Evolutionary conservation across 73 alveolate genomes (phyloP), one percentile per base, ranked within the genome.

Genomic region (Stentor roeselii): DNA sequence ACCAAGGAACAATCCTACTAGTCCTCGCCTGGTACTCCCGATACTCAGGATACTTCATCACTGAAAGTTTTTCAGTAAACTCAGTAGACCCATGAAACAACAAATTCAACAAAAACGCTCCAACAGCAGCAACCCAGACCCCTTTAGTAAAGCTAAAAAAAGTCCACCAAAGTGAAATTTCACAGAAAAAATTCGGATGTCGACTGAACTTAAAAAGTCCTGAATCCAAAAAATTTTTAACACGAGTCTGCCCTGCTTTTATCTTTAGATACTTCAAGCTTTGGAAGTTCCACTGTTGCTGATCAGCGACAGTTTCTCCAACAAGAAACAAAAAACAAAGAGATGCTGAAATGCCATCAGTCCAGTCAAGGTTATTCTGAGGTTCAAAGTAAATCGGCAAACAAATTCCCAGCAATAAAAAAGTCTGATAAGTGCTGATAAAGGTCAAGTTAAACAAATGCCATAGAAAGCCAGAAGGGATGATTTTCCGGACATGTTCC

Each of bases 111-210:
- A 34, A 76, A 15, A 76, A 15, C 75, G 84, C 40, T 6, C 84
- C 84, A 38, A 40, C 36, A 40, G 37, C n/a, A 6, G 84, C 14
- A 14, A 36, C 37, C 36, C 37, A 34, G n/a, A 32, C 15, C 21
- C 59, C 14, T 32, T 36, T 21, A n/a, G 88, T 78, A 89, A 86
- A 89, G 21, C 76, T 42, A 50, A 84, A 93, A 1, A 94, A 84
- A 3, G 96, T 97, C 95, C 97, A 95, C 98, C 98, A 96, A 75
- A 91, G 67, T 35, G 90, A 82, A 41, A 84, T 76, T 83, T 96
- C 99, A 60, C 98, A 98, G 83, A 96, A 96, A 82, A 95, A 96
- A 86, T 96, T 96, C 6, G 99, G 99, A 88, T 96, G 99, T 85
- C 99, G 87, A 0, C 97, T 93, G 87, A 93, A 96, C 86, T 87